phyloP scores from a whole-genome alignment of 371 early-diverging fungal species.

The Nosema muscidifuracis region DNA sequence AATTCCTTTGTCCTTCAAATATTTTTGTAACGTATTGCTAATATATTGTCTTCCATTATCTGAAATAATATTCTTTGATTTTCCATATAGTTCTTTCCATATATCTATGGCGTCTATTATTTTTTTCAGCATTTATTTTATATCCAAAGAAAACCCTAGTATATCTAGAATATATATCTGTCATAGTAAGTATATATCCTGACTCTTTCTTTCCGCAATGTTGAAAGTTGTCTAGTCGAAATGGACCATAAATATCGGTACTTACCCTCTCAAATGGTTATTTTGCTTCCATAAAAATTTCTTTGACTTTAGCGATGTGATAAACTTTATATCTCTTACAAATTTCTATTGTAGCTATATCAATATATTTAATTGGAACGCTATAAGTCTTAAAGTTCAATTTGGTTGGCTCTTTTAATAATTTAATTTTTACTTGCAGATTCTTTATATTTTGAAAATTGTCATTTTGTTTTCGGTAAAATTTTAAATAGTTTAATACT shows the following conservation, averaged over 20 bases:
- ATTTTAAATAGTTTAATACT: too few relatives aligned
- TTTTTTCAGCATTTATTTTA: not conserved
- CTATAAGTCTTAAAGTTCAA: too few relatives aligned
- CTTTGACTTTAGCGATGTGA: too few relatives aligned
- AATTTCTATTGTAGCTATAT: too few relatives aligned
- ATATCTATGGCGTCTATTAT: not conserved
- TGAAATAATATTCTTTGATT: not conserved
- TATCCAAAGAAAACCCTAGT: not conserved
- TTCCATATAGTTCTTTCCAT: constrained; percentile 5
- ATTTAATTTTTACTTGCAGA: too few relatives aligned
- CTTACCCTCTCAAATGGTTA: not conserved
- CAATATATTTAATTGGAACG: too few relatives aligned
- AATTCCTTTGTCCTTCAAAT: not conserved
- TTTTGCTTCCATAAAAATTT: not conserved
- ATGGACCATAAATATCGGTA: constrained; percentile 16
- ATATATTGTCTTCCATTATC: constrained; percentile 29
- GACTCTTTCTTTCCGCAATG: not conserved
- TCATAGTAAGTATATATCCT: constrained; percentile 11
- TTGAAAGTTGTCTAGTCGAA: not conserved
- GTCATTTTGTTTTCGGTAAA: too few relatives aligned
- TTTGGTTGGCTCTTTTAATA: too few relatives aligned
- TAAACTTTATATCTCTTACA: too few relatives aligned
- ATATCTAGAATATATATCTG: constrained; percentile 19
- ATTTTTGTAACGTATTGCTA: constrained; percentile 12
- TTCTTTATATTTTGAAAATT: too few relatives aligned